These are phyloP conservation scores for Tuber microsphaerosporum DNA, from an alignment of 495 filamentous ascomycete species.

Conservation along the genomic window DNA sequence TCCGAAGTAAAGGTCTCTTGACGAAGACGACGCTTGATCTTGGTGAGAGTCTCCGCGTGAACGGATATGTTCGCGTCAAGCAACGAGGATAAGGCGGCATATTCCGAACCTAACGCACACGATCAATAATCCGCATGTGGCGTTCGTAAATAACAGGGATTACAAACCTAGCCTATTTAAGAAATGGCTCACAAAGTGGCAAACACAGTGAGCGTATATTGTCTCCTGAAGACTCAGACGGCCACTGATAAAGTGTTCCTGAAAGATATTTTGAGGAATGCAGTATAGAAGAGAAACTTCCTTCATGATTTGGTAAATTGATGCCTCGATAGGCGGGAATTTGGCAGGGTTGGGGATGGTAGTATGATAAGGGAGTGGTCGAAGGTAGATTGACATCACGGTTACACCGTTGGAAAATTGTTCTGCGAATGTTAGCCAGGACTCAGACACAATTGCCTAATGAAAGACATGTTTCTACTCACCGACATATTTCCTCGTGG, in stretches of 20 bases:
- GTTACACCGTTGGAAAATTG: slow-evolving; percentile 98
- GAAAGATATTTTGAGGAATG: slow-evolving; percentile 93
- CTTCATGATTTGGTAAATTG: slow-evolving; percentile 98
- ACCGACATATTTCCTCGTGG: slow-evolving; percentile 84
- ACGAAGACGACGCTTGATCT: slow-evolving; percentile 89
- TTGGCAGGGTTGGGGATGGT: slow-evolving; percentile 46
- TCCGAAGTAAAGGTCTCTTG: slow-evolving; percentile 96
- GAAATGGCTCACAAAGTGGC: slow-evolving; percentile 96
- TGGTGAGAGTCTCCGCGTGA: slow-evolving; percentile 84
- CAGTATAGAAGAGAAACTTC: slow-evolving; percentile 95
- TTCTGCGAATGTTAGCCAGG: slow-evolving; percentile 47
- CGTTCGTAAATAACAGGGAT: neutral
- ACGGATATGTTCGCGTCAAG: slow-evolving; percentile 71
- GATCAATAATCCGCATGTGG: slow-evolving; percentile 11
- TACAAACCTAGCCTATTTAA: slow-evolving; percentile 69
- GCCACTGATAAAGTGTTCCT: slow-evolving; percentile 79
- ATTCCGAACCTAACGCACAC: slow-evolving; percentile 58
- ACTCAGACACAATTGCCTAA: neutral
- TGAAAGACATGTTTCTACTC: neutral
- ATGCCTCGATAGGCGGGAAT: slow-evolving; percentile 76
- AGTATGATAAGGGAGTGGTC: slow-evolving; percentile 55
- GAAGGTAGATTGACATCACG: slow-evolving; percentile 88
- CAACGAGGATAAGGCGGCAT: slow-evolving; percentile 73
- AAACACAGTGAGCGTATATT: slow-evolving; percentile 92
- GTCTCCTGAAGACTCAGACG: slow-evolving; percentile 90